Base-by-base conservation (phyloP, 305 asterid species). In the Petunia hybrid region DNA sequence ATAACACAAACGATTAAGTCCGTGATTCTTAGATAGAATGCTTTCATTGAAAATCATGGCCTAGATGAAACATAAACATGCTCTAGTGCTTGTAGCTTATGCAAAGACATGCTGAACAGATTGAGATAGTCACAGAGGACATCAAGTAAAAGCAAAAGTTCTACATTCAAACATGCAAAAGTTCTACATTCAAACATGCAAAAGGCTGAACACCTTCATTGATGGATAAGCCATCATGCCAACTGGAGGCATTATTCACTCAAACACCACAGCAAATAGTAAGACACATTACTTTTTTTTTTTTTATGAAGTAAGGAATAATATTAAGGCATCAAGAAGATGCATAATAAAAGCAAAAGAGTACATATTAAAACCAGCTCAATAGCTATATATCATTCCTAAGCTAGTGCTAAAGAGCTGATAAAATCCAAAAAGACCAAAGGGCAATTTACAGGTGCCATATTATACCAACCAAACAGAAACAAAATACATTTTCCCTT, bases 1-100 rank as follows among this genome's bases (percentile, higher is more conserved):
- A 55, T 64, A 82, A 76, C 70, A 14, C 79, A 77, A 8, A 68
- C 36, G 13, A 35, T 39, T 56, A 80, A 61, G 65, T 39, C 40
- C 1, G 39, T 4, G 22, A 60, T 74, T 38, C 48, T 74, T 42
- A 53, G 10, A 74, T 53, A 38, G 38, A 74, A 53, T 51, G 48
- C 6, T 74, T 2, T 74, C 14, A 6, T 3, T 2, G 38, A 53
- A 36, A 74, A 51, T 46, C 45, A 73, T 51, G 63, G 8, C 63
- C 51, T 48, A 51, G 77, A 70, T 46, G 60, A 70, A 41, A 31
- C 31, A 1, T 31, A 4, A 70, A 70, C 22, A 14, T 2, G 77
- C 60, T 9, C 60, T 46, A 31, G 42, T 8, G 77, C 40, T 31
- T 12, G 61, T 71, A 67, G 55, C 3, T 12, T 14, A 41, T n/a